phyloP scores from a whole-genome alignment of 345 rosid species.

The Erysimum cheiranthoides region DNA sequence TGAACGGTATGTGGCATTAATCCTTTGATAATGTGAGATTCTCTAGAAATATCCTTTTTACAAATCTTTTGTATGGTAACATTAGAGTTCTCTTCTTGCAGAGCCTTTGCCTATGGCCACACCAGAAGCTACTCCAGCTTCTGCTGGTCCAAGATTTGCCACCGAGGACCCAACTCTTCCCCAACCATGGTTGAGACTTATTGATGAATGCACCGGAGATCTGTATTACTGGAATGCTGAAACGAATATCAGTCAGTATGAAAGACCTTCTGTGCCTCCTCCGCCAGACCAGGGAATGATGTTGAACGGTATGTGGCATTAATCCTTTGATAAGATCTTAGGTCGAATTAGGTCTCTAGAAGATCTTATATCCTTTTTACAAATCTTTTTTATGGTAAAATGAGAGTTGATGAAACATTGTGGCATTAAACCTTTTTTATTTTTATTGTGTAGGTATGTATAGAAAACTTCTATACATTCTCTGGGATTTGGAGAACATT shows the following conservation, averaged over 20 bases:
- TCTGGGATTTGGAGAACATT: too few species aligned
- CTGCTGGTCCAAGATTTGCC: conserved; percentile 84
- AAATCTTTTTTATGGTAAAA: too few species aligned
- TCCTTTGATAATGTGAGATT: neutral
- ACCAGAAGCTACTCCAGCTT: conserved; percentile 57
- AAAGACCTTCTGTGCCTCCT: conserved; percentile 68
- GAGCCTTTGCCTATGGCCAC: conserved; percentile 63
- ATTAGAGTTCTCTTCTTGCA: conserved; percentile 32
- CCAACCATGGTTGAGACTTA: conserved; percentile 92
- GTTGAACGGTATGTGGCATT: too few species aligned
- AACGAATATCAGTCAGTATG: conserved; percentile 88
- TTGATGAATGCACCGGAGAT: conserved; percentile 82
- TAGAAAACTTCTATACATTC: too few species aligned
- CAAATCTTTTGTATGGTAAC: conserved; percentile 21
- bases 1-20: neutral
- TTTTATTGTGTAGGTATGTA: too few species aligned
- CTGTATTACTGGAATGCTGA: conserved; percentile 97
- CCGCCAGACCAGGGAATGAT: conserved; percentile 44
- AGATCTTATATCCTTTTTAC: too few species aligned
- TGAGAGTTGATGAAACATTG: too few species aligned
- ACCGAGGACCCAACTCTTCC: conserved; percentile 97
- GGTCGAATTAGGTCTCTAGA: too few species aligned
- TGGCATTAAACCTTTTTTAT: too few species aligned
- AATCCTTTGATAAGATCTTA: too few species aligned
- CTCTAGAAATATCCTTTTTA: conserved; percentile 4